Base-by-base conservation (phyloP, 2,329 filamentous ascomycete genomes). In the Gnomoniopsis smithogilvyi region DNA sequence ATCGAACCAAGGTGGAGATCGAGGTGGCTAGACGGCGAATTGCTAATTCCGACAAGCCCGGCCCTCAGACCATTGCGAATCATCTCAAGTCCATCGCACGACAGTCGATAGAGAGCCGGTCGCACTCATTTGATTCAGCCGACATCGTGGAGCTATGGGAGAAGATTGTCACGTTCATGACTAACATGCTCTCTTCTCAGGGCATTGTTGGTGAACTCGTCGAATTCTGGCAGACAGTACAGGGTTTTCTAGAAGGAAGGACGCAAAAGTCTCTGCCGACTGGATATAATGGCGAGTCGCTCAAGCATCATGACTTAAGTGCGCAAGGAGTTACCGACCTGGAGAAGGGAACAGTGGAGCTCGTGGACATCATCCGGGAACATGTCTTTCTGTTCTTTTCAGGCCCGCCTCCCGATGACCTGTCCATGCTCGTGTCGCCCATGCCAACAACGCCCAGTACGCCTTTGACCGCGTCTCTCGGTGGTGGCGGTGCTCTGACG, bases 81-180 rank as follows among this genome's bases (percentile, higher is more conserved):
- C 90, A 96, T 70, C 78, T 99, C 48, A 86, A 90, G 36, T 83
- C 88, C 1, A 83, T 95, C 1, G 83, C 85, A 17, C 86, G 87
- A 7, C 90, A 90, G 67, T 78, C 82, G 1, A 77, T 86, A 6
- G 83, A 86, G 55, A 84, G 83, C 58, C 84, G 82, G 64, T 76
- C 78, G 11, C 78, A 81, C 24, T 83, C 87, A 12, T 81, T 92
- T n/a, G 95, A 99, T 71, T 86, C 88, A 0, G 76, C 88, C 2
- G 88, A 94, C 50, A 83, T 97, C 15, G 82, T 96, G 63, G 92
- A 96, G 65, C 83, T 98, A 61, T 99, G 95, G 95, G 93, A 97
- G 67, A 91, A 93, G 70, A 87, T 96, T 63, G 78, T 91, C 60
- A 78, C 82, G 0, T 95, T 92, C 63, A 72, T 98, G 61, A 87